Evolutionary conservation across 306 rosid species (phyloP).

Genomic region (Medicago truncatula): MtrunA17r5.0-ANR NC_053047.1:3197001-3197500

Average conservation of each 20-base stretch:
- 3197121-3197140: neutral
- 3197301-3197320: neutral
- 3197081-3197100: too few relatives aligned
- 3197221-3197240: slow-evolving; percentile 7
- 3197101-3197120: neutral
- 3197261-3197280: neutral
- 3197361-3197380: neutral
- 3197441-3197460: too few relatives aligned
- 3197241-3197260: neutral
- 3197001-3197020: neutral
- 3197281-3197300: slow-evolving; percentile 10
- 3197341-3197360: neutral
- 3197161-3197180: neutral
- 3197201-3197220: neutral
- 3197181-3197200: neutral
- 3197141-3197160: neutral
- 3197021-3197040: neutral
- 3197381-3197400: neutral
- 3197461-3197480: too few relatives aligned
- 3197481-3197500: too few relatives aligned
- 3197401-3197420: slow-evolving; percentile 18
- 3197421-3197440: neutral
- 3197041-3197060: too few relatives aligned
- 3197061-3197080: too few relatives aligned
- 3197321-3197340: slow-evolving; percentile 9